phyloP scores from a whole-genome alignment of 2,329 filamentous ascomycete genomes.

The Aspergillus costaricaensis region DNA sequence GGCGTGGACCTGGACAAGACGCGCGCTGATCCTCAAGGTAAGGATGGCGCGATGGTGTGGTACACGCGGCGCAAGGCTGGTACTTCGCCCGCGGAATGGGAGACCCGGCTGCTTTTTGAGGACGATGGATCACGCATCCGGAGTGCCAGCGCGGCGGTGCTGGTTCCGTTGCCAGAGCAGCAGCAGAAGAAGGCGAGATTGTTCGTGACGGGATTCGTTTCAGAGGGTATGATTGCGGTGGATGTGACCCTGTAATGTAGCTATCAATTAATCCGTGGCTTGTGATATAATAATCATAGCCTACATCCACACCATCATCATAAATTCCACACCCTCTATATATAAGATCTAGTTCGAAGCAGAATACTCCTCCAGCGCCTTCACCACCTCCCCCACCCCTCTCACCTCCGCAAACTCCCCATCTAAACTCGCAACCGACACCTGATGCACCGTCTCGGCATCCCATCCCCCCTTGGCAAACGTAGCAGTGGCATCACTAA shows the following conservation, averaged over 20 bases:
- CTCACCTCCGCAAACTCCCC: constrained; percentile 50
- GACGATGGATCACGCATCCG: constrained; percentile 58
- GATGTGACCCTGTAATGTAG: constrained; percentile 40
- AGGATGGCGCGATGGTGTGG: constrained; percentile 53
- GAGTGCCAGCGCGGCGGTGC: constrained; percentile 53
- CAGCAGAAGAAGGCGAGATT: constrained; percentile 53
- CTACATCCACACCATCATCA: background rate
- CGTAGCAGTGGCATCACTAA: constrained; percentile 51
- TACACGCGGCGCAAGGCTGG: constrained; percentile 32
- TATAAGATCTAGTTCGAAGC: too few relatives aligned
- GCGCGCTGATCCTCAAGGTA: constrained; percentile 36
- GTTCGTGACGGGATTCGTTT: constrained; percentile 59
- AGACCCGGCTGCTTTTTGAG: constrained; percentile 56
- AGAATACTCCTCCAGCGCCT: constrained; percentile 21
- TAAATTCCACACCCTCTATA: too few relatives aligned
- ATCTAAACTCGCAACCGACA: constrained; percentile 48
- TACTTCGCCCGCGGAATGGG: constrained; percentile 35
- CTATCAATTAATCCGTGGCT: too few relatives aligned
- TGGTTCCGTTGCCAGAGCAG: constrained; percentile 54
- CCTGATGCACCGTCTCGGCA: constrained; percentile 49
- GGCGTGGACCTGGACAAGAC: constrained; percentile 41
- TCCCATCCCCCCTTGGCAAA: constrained; percentile 48
- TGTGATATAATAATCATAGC: too few relatives aligned
- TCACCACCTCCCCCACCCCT: constrained; percentile 40
- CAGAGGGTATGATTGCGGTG: constrained; percentile 52